Evolutionary conservation across 805 yeast species (phyloP).

Genomic region (Alloascoidea hylecoeti): DNA sequence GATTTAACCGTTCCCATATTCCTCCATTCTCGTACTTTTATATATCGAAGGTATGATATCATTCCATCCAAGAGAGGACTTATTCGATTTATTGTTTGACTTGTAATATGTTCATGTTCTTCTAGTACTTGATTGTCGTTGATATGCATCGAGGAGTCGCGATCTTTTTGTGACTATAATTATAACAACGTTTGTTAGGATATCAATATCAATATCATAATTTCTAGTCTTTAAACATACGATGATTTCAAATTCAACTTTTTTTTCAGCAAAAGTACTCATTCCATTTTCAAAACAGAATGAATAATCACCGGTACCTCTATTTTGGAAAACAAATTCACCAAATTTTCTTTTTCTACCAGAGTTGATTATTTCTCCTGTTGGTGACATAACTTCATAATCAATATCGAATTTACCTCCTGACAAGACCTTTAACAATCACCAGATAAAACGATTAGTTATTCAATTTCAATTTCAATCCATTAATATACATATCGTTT

Average conservation of each 20-base stretch:
- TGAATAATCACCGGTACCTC: neutral
- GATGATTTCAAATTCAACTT: neutral
- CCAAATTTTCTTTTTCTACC: neutral
- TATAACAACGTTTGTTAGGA: too few species aligned
- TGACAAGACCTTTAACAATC: neutral
- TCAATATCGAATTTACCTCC: neutral
- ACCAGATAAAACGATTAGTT: too few species aligned
- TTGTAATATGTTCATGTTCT: too few species aligned
- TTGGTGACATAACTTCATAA: neutral
- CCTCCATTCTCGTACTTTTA: conserved; percentile 1
- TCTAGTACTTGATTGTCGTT: too few species aligned
- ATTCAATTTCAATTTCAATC: neutral
- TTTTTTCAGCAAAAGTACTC: conserved; percentile 1
- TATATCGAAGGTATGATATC: neutral
- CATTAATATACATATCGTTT: neutral
- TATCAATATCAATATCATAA: too few species aligned
- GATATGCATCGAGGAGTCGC: too few species aligned
- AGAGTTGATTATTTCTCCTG: neutral
- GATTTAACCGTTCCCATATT: neutral
- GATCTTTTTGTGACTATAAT: too few species aligned
- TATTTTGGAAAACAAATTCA: neutral
- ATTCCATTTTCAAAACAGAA: neutral
- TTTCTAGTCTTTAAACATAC: too few species aligned
- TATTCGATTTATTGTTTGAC: neutral
- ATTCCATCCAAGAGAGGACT: neutral